Base-by-base conservation (phyloP, 2,329 filamentous ascomycete genomes). In the Penicillium sp. region DNA sequence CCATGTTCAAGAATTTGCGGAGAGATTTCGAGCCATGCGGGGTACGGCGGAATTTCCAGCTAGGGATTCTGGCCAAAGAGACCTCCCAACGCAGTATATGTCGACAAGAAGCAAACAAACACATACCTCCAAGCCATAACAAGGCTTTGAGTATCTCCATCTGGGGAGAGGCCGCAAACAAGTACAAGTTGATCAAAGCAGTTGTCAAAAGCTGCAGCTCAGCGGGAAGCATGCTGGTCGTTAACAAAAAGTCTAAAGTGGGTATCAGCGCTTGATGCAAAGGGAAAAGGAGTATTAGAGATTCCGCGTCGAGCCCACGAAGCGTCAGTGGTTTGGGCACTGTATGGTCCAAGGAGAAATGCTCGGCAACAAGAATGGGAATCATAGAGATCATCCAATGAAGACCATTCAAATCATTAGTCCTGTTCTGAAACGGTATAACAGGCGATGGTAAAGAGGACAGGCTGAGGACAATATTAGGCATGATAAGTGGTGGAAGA, bases 181-280 rank as follows among this genome's bases (percentile, higher is more conserved):
- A 72, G 0, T 95, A 77, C 14, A 97, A 77, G 67, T 96, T 91
- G 66, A 97, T 88, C 14, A 99, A 80, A 2, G 86, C 86, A 38
- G 89, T 84, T 0, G 93, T 93, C 16, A 97, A 82, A 10, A 99
- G 80, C 66, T 97, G 91, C 40, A 97, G 81, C 73, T 99, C 94
- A 5, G 94, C 87, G 2, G 89, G 84, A 50, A 97, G 80, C 40
- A 97, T 81, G 73, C 92, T 97, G 1, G 92, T 96, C 0, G 90
- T 93, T 1, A 92, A 93, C 60, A 97, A 81, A 69, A 89, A 87
- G 66, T 90, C 85, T 54, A 97, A 73, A 31, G 89, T 85, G 31
- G 82, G 79, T 68, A 90, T 85, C 24, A 96, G 78, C 31, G 86
- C 86, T 72, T 90, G 88, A 67, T 97, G 92, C 43, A 97, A 78